These are phyloP conservation scores for Metarhizium anisopliae DNA, from an alignment of 2,329 filamentous ascomycete genomes.

Conservation along the genomic window DNA sequence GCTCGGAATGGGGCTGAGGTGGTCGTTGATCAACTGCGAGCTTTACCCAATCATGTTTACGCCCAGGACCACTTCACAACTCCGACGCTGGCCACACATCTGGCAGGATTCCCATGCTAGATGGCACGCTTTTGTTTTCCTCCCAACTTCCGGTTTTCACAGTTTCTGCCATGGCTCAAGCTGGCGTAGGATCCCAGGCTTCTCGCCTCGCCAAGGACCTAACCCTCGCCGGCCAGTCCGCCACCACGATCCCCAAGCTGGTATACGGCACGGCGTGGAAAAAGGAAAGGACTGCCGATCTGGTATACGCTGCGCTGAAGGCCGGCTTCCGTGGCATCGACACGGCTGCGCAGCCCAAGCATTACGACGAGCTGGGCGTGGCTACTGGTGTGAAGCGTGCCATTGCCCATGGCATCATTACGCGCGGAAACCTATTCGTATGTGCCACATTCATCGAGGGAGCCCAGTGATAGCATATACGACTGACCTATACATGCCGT, in stretches of 20 bases:
- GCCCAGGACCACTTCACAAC: no score
- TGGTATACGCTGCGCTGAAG: conserved; percentile 60
- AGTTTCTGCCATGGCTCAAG: conserved; percentile 9
- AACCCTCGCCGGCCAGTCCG: conserved; percentile 18
- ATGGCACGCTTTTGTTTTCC: no score
- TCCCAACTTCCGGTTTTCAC: neutral
- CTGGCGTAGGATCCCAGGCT: conserved; percentile 15
- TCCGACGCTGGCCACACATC: neutral
- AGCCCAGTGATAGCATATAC: neutral
- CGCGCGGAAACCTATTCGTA: conserved; percentile 52
- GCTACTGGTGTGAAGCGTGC: conserved; percentile 57
- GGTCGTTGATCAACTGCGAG: no score
- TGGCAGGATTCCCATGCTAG: no score
- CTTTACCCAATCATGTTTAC: no score
- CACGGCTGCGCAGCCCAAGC: conserved; percentile 68
- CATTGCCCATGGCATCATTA: conserved; percentile 49
- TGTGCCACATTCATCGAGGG: neutral
- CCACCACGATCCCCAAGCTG: conserved; percentile 38
- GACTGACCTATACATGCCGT: neutral
- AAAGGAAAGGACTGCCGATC: conserved; percentile 53
- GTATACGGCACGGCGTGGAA: conserved; percentile 88
- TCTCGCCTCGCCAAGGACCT: conserved; percentile 25
- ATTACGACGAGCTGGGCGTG: conserved; percentile 67
- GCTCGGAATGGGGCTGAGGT: no score
- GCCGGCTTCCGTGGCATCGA: conserved; percentile 67